Evolutionary conservation across 768 basidiomycete species (phyloP), one percentile per base, ranked within the genome.

Genomic region (Favolaschia claudopus): DNA sequence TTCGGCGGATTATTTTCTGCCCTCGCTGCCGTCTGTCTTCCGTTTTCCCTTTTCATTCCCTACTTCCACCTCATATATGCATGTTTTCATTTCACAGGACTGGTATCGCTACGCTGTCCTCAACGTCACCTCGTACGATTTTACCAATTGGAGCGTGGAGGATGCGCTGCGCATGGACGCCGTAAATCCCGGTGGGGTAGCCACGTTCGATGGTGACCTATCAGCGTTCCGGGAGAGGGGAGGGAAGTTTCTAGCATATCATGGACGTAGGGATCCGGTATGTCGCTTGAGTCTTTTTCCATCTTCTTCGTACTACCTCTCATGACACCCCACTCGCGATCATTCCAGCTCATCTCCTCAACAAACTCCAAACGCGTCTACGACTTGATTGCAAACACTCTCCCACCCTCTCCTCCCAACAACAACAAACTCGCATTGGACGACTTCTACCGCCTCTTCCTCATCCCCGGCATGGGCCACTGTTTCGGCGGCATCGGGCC

Each of bases 371-470:
- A 64, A 27, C 53, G 59, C 40, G 44, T 59, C 13, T 66, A 69
- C 44, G 45, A 63, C 51, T 61, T 63, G 17, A 55, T 70, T 14
- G 44, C 66, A 4, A 40, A 63, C 29, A 62, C 64, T 10, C 65
- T 69, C 38, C 58, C 54, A 25, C 12, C 39, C 7, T 44, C 58
- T 3, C 34, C 37, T n/a, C n/a, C n/a, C n/a, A n/a, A n/a, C n/a
- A n/a, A n/a, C n/a, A n/a, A n/a, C n/a, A n/a, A n/a, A n/a, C n/a
- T n/a, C n/a, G n/a, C n/a, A 5, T 39, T 69, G 25, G 68, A 69
- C 63, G 60, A 63, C 29, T 70, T 67, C 47, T 69, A 67, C 45
- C 66, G 70, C 19, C 62, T 69, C 32, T 69, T 71, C 61, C 53
- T 65, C 27, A 61, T 68, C 27, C 66, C 66, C 1, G 67, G 66